Evolutionary conservation across 2,329 filamentous ascomycete genomes (phyloP), one percentile per base, ranked within the genome.

Genomic region (Scedosporium apiospermum): DNA sequence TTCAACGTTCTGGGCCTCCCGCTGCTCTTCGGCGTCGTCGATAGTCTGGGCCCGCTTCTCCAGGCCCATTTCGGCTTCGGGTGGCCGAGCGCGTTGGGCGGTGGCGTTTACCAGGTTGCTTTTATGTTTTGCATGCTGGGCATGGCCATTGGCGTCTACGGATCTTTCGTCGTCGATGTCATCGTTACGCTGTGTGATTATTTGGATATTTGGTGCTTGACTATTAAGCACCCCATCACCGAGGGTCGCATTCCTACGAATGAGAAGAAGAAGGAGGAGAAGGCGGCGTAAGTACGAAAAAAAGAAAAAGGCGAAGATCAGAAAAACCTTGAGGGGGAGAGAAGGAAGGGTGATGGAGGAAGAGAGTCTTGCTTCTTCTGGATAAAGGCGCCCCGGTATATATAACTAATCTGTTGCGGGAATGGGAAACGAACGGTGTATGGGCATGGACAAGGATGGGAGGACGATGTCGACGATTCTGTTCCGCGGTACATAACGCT

Each of bases 101-200:
- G 85, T 65, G 89, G 81, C 60, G 85, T 88, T n/a, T 96, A 96
- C 73, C 92, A 97, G 77, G 88, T 96, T 58, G 89, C 91, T 2
- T 96, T 93, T 74, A 84, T 96, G 72, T 98, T 96, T 75, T 83
- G 87, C 71, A 93, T 93, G 78, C 78, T 98, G 26, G 95, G 95
- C 26, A 77, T 91, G 64, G 89, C 89, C 0, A 74, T 96, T 58
- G 95, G 95, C 41, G 87, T 98, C n/a, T 97, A 99, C 76, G 93
- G 91, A 64, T 96, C 92, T 74, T 99, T 99, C 73, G 91, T 98
- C 63, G 90, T 96, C 38, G 95, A 98, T 73, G 93, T 98, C 63
- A 97, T 99, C 67, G 91, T 95, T 64, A 96, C 91, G 34, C 98
- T 99, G 69, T 99, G 95, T 77, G 95, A 99, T 74, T 96, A 96